Conservation (phyloP, 768 basidiomycete genomes). For the Russula griseocarnosa region DNA sequence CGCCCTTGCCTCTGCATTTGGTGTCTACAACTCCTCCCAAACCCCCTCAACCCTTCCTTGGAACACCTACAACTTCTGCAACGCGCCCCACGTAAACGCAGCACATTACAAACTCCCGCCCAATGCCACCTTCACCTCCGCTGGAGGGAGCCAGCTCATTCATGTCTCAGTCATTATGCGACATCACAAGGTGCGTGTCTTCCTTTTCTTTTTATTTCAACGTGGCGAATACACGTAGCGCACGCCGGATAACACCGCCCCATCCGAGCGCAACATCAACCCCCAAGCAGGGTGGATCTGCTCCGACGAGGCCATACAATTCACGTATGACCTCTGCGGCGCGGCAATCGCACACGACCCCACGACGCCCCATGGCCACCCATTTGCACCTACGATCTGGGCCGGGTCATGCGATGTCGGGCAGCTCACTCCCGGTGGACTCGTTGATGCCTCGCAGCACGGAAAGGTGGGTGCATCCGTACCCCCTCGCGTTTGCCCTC, state of each 20-base stretch:
- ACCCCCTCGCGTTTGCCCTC: too few relatives aligned
- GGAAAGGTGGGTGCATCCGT: constrained; percentile 37
- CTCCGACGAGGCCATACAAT: constrained; percentile 35
- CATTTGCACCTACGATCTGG: constrained; percentile 45
- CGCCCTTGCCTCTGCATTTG: constrained; percentile 27
- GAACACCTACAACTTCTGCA: constrained; percentile 55
- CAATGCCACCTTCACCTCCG: constrained; percentile 16
- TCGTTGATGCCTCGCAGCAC: constrained; percentile 43
- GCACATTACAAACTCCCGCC: constrained; percentile 38
- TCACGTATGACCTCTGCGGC: constrained; percentile 40
- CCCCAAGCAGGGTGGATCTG: constrained; percentile 42
- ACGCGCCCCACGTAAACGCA: constrained; percentile 45
- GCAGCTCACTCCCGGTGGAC: constrained; percentile 45
- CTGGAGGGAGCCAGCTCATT: constrained; percentile 35
- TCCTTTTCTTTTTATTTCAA: neutral
- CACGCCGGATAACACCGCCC: constrained; percentile 49
- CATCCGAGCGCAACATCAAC: constrained; percentile 42
- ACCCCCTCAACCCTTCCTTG: constrained; percentile 42
- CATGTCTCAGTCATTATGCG: constrained; percentile 44
- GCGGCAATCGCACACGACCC: constrained; percentile 42
- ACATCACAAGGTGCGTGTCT: constrained; percentile 43
- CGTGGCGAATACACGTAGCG: constrained; percentile 33
- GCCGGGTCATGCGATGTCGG: constrained; percentile 47
- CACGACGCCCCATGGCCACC: constrained; percentile 40
- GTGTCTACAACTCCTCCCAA: constrained; percentile 44